These are phyloP conservation scores for Fusarium nygamai DNA, from an alignment of 2,329 filamentous ascomycete genomes.

Conservation along the genomic window DNA sequence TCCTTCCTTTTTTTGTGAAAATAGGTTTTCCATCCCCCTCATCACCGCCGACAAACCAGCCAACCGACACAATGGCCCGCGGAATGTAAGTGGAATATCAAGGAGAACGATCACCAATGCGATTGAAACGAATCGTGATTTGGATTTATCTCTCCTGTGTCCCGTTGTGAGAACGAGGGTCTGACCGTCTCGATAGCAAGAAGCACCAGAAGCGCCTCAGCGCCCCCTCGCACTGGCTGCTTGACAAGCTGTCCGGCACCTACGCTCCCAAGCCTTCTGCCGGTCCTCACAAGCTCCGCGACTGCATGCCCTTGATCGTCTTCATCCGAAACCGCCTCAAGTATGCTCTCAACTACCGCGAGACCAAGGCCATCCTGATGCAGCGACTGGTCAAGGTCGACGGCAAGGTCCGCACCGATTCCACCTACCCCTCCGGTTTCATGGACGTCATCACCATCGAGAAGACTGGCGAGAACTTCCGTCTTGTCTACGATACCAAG, in stretches of 20 bases:
- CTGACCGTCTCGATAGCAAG: conserved; percentile 71
- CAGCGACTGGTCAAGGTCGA: conserved; percentile 99
- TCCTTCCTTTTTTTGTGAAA: conserved; percentile 15
- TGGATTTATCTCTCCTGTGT: neutral
- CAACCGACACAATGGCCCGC: conserved; percentile 68
- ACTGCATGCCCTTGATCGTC: conserved; percentile 98
- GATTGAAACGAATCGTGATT: conserved; percentile 8
- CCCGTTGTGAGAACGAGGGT: conserved; percentile 14
- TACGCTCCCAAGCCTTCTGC: conserved; percentile 76
- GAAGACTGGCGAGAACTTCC: conserved; percentile 99
- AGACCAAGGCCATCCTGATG: conserved; percentile 98
- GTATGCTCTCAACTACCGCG: conserved; percentile 99
- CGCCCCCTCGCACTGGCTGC: conserved; percentile 99
- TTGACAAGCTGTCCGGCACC: conserved; percentile 98
- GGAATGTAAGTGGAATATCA: conserved; percentile 64
- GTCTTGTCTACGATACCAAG: conserved; percentile 99
- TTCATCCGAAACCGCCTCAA: conserved; percentile 98
- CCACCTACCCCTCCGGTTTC: conserved; percentile 96
- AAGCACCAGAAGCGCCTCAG: conserved; percentile 99
- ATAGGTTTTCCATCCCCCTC: conserved; percentile 45
- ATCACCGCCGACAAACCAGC: conserved; percentile 52
- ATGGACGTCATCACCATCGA: conserved; percentile 99
- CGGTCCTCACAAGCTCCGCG: conserved; percentile 99
- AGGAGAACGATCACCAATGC: conserved; percentile 11
- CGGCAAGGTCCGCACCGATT: conserved; percentile 98